Percentiles rank a stretch among this genome's conserved stretches.
Conservation (phyloP, 1,139 yeast genomes). For the Meyerozyma guilliermondii region DNA sequence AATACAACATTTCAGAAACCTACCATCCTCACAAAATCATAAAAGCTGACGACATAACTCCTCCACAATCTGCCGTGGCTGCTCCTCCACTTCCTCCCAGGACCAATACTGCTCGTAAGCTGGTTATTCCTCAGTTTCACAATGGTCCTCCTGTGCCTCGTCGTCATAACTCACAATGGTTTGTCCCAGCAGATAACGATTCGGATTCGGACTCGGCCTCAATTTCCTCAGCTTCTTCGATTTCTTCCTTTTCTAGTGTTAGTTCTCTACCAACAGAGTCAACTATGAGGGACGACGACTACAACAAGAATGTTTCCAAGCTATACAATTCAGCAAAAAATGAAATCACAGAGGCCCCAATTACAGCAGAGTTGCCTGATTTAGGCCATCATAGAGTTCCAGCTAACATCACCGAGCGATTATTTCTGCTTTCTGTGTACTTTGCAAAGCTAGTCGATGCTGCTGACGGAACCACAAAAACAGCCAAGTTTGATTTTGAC, state of each 20-base stretch:
- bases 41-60: conserved; percentile 15
- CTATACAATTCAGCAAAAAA: conserved; percentile 35
- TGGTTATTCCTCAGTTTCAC: background rate
- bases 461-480: conserved; percentile 7
- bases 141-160: conserved; percentile 4
- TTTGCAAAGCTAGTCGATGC: conserved; percentile 15
- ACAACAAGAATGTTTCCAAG: conserved; percentile 16
- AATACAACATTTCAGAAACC: conserved; percentile 21
- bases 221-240: background rate
- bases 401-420: background rate
- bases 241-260: background rate
- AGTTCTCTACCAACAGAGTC: background rate
- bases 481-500: conserved; percentile 25
- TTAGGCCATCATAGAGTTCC: background rate
- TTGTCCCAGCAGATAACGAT: background rate
- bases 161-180: background rate
- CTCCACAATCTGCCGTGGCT: conserved; percentile 4
- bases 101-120: conserved; percentile 14
- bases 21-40: conserved; percentile 26
- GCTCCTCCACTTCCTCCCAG: conserved; percentile 31
- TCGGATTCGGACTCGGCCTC: background rate
- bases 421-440: conserved; percentile 9
- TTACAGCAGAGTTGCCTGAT: conserved; percentile 7
- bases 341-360: conserved; percentile 28
- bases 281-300: background rate